phyloP scores from a whole-genome alignment of 352 stramenopile genomes.

The Phytophthora podocarpi region DNA sequence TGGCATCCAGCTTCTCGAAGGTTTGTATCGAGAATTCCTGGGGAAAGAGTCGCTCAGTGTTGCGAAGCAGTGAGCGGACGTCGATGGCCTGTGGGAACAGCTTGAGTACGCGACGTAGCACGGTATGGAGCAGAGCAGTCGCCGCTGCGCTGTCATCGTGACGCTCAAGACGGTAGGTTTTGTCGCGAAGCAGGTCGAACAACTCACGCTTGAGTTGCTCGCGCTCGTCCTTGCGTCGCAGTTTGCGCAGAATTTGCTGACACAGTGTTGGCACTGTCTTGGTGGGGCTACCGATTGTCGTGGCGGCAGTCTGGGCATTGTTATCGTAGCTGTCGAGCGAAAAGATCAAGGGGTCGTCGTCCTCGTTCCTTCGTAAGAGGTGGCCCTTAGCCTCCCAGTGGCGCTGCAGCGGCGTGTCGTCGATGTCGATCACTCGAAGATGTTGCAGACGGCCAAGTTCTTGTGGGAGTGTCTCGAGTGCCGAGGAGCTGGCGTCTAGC shows the following conservation, averaged over 20 bases:
- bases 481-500: slow-evolving; percentile 76
- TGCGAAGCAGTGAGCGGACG: slow-evolving; percentile 81
- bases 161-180: slow-evolving; percentile 63
- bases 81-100: slow-evolving; percentile 65
- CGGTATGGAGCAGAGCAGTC: slow-evolving; percentile 31
- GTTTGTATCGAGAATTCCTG: slow-evolving; percentile 40
- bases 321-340: slow-evolving; percentile 10
- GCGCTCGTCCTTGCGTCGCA: slow-evolving; percentile 70
- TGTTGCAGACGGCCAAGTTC: slow-evolving; percentile 68
- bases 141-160: slow-evolving; percentile 28
- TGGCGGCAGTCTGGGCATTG: slow-evolving; percentile 8
- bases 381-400: slow-evolving; percentile 66
- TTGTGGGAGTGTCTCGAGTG: slow-evolving; percentile 60
- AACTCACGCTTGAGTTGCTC: slow-evolving; percentile 60
- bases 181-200: slow-evolving; percentile 60
- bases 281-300: background rate
- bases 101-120: slow-evolving; percentile 63
- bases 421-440: slow-evolving; percentile 77
- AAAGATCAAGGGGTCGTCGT: slow-evolving; percentile 14
- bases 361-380: slow-evolving; percentile 29
- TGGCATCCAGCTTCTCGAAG: slow-evolving; percentile 36
- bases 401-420: slow-evolving; percentile 65
- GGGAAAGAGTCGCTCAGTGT: slow-evolving; percentile 84
- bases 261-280: slow-evolving; percentile 33
- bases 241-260: slow-evolving; percentile 56